Percentiles rank a stretch among this genome's conserved stretches.
Evolutionary conservation across 805 yeast genomes (phyloP).

Genomic region (Priceomyces haplophilus): DNA sequence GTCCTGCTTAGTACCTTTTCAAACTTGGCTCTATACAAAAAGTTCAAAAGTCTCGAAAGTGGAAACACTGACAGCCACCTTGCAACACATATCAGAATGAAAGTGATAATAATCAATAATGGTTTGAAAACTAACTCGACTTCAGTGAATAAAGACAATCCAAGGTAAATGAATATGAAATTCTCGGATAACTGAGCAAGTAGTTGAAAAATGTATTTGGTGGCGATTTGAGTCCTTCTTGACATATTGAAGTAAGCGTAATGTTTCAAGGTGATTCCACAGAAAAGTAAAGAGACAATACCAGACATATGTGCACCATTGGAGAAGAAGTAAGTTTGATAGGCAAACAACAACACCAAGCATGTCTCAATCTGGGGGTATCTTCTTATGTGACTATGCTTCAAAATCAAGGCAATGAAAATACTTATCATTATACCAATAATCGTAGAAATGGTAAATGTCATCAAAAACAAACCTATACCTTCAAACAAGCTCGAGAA

Average conservation of each 20-base stretch:
- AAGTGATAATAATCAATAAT: conserved; percentile 82
- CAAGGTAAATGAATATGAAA: conserved; percentile 92
- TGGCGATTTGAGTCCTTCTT: conserved; percentile 92
- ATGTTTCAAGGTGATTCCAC: conserved; percentile 95
- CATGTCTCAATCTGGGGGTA: conserved; percentile 98
- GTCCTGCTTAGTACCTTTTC: conserved; percentile 33
- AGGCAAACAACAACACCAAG: conserved; percentile 82
- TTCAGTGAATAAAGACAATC: conserved; percentile 91
- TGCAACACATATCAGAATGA: conserved; percentile 86
- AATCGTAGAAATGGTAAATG: conserved; percentile 83
- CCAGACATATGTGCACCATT: conserved; percentile 99
- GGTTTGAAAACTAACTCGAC: conserved; percentile 96
- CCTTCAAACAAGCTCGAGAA: conserved; percentile 86
- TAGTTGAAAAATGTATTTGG: conserved; percentile 90
- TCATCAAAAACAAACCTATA: conserved; percentile 87
- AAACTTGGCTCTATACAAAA: conserved; percentile 62
- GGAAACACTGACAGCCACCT: conserved; percentile 99
- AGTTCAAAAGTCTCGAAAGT: conserved; percentile 76
- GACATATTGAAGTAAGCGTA: conserved; percentile 98
- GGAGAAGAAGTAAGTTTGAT: conserved; percentile 94
- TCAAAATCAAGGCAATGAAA: conserved; percentile 81
- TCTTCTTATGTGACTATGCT: conserved; percentile 89
- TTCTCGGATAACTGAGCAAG: conserved; percentile 95
- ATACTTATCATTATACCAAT: conserved; percentile 90
- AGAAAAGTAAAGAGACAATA: conserved; percentile 87